These are phyloP conservation scores for Gorgonomyces haynaldii DNA, from an alignment of 192 early-diverging fungal species.

Conservation along the genomic window DNA sequence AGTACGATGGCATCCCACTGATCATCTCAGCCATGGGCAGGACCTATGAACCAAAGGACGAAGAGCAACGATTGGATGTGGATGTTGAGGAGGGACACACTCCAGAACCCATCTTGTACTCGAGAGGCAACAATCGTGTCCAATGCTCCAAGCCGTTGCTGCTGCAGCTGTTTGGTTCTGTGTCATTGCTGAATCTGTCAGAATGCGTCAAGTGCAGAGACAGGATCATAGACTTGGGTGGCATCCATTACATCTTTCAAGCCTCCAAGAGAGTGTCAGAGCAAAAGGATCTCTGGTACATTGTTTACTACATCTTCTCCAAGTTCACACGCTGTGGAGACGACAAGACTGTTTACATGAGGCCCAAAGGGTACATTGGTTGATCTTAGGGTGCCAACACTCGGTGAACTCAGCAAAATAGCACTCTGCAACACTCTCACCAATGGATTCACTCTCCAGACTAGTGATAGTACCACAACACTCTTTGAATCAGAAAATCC, in stretches of 20 bases:
- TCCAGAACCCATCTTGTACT: slow-evolving; percentile 6
- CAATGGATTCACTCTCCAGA: neutral
- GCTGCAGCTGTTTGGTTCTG: slow-evolving; percentile 28
- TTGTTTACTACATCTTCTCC: slow-evolving; percentile 9
- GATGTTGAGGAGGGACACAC: slow-evolving; percentile 2
- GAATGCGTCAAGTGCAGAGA: slow-evolving; percentile 23
- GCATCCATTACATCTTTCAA: slow-evolving; percentile 17
- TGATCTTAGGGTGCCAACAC: neutral
- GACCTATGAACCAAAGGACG: neutral
- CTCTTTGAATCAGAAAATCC: neutral
- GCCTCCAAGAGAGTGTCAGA: slow-evolving; percentile 3
- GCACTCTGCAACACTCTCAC: neutral
- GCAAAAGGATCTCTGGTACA: slow-evolving; percentile 11
- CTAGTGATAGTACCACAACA: neutral
- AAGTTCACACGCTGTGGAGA: slow-evolving; percentile 7
- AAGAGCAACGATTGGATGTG: neutral
- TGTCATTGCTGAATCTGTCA: slow-evolving; percentile 22
- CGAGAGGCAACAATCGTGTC: slow-evolving; percentile 1
- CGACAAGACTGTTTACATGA: neutral
- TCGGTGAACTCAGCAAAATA: neutral
- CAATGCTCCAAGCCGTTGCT: slow-evolving; percentile 15
- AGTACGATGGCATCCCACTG: slow-evolving; percentile 3
- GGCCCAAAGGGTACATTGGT: neutral
- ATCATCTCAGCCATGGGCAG: slow-evolving; percentile 15
- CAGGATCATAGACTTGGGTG: slow-evolving; percentile 15